Evolutionary conservation across 148 eudicot species (phyloP).

Genomic region (Bassia scoparia): DNA sequence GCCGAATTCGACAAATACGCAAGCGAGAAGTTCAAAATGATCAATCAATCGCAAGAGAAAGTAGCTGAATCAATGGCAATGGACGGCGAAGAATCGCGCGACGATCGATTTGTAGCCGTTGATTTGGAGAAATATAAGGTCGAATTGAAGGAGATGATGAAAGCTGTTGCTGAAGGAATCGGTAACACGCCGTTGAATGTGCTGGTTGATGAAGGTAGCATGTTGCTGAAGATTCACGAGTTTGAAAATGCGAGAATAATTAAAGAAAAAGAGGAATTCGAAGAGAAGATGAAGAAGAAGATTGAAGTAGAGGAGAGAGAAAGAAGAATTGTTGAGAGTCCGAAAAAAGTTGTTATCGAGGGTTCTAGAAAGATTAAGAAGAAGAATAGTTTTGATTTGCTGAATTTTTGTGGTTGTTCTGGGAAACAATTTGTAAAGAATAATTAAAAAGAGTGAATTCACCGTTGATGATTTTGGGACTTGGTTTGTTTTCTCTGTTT

Average conservation of each 20-base stretch:
- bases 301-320: neutral
- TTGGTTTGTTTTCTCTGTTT: too few species aligned
- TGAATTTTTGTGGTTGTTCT: constrained; percentile 32
- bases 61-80: neutral
- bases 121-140: constrained; percentile 34
- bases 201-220: constrained; percentile 45
- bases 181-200: constrained; percentile 50
- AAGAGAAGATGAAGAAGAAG: neutral
- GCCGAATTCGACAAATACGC: constrained; percentile 16
- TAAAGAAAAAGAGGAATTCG: neutral
- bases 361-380: constrained; percentile 17
- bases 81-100: neutral
- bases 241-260: constrained; percentile 24
- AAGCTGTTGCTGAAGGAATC: constrained; percentile 51
- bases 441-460: neutral
- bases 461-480: too few species aligned
- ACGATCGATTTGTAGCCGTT: neutral
- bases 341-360: neutral
- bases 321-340: neutral
- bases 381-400: constrained; percentile 28
- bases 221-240: constrained; percentile 42
- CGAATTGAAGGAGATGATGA: constrained; percentile 45
- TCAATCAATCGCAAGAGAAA: neutral
- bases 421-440: constrained; percentile 14
- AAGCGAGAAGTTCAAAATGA: neutral